These are phyloP conservation scores for Diutina siamensis DNA, from an alignment of 1,139 yeast species.

Conservation along the genomic window DNA sequence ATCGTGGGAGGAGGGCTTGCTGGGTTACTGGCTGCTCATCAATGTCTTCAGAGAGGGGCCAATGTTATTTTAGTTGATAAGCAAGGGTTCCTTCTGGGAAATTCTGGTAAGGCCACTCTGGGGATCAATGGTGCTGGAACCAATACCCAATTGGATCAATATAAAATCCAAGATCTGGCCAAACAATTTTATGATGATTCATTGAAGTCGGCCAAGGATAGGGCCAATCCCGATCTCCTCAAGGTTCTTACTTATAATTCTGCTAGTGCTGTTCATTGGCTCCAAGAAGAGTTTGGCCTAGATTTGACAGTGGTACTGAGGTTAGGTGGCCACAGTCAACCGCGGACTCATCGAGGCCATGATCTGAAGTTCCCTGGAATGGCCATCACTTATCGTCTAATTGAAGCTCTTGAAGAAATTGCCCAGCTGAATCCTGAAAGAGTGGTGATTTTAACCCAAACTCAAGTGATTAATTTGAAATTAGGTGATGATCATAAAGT, in stretches of 20 bases:
- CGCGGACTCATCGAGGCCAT: slow-evolving; percentile 67
- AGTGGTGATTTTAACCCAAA: slow-evolving; percentile 38
- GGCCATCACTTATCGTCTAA: slow-evolving; percentile 57
- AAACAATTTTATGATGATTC: slow-evolving; percentile 58
- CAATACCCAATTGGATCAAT: slow-evolving; percentile 37
- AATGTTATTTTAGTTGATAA: slow-evolving; percentile 52
- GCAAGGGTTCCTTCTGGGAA: slow-evolving; percentile 59
- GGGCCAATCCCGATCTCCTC: slow-evolving; percentile 46
- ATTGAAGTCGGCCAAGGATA: slow-evolving; percentile 48
- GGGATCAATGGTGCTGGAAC: slow-evolving; percentile 75
- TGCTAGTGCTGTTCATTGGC: slow-evolving; percentile 60
- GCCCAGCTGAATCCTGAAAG: slow-evolving; percentile 39
- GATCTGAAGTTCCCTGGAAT: slow-evolving; percentile 61
- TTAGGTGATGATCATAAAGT: slow-evolving; percentile 21
- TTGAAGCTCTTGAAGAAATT: slow-evolving; percentile 40
- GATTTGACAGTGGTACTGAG: slow-evolving; percentile 57
- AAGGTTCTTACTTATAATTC: slow-evolving; percentile 41
- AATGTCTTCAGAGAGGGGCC: slow-evolving; percentile 45
- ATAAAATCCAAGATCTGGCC: slow-evolving; percentile 42
- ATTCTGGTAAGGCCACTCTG: slow-evolving; percentile 70
- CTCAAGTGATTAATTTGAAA: slow-evolving; percentile 45
- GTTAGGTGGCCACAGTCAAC: slow-evolving; percentile 64
- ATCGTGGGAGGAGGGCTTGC: slow-evolving; percentile 77
- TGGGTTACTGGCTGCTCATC: slow-evolving; percentile 68
- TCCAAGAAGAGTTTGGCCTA: slow-evolving; percentile 47